phyloP scores from a whole-genome alignment of 495 filamentous ascomycete species.

The Pyronema domesticum region DNA sequence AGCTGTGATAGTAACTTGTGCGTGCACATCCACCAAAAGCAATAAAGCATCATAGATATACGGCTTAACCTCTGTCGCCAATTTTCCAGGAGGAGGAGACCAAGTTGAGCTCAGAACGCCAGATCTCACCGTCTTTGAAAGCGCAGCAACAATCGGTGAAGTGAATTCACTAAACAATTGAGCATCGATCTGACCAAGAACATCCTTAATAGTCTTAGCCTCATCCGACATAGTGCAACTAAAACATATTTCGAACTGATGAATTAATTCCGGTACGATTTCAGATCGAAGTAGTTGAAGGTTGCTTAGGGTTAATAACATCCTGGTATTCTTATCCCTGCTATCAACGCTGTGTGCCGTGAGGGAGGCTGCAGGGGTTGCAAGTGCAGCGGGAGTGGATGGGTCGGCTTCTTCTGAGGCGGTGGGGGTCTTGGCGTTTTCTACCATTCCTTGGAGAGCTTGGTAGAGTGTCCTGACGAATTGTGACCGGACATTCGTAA shows the following conservation, averaged over 20 bases:
- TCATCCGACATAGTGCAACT: constrained; percentile 83
- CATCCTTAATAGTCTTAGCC: constrained; percentile 71
- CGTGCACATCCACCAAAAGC: constrained; percentile 69
- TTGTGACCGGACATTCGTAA: constrained; percentile 67
- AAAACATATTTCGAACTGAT: constrained; percentile 77
- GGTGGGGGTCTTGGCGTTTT: constrained; percentile 66
- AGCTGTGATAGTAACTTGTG: constrained; percentile 72
- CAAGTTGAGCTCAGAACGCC: constrained; percentile 55
- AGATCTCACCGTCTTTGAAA: constrained; percentile 46
- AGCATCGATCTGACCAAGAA: constrained; percentile 71
- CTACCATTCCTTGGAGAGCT: constrained; percentile 79
- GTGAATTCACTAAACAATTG: constrained; percentile 85
- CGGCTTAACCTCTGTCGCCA: constrained; percentile 57
- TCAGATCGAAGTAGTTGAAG: constrained; percentile 60
- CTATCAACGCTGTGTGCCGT: constrained; percentile 20
- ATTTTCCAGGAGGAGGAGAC: constrained; percentile 39
- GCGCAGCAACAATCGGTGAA: constrained; percentile 42
- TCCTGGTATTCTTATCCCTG: constrained; percentile 55
- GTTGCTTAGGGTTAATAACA: constrained; percentile 84
- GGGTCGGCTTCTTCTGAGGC: constrained; percentile 38
- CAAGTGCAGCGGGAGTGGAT: constrained; percentile 13
- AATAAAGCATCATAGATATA: constrained; percentile 82
- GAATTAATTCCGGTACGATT: constrained; percentile 62
- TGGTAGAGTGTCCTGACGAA: constrained; percentile 89
- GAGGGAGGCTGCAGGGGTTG: constrained; percentile 12